Base-by-base conservation (phyloP, 192 early-diverging fungal species). In the Coemansia sp. region DNA sequence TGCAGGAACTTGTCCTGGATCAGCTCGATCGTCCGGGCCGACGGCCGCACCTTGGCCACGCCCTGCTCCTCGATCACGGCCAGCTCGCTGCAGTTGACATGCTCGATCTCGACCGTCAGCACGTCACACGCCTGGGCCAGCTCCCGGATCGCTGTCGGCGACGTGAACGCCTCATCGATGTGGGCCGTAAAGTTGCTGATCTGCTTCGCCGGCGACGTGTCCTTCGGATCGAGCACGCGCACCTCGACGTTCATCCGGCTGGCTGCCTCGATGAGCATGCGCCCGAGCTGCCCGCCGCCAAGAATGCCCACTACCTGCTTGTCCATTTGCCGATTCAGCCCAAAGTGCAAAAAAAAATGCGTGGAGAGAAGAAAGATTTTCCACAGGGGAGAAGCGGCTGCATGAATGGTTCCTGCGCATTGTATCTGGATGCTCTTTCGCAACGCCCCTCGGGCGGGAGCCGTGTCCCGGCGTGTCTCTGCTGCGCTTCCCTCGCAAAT, bases 101-200 rank as follows among this genome's bases (percentile, higher is more conserved):
- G 96, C 76, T 99, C 96, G 33, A 99, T 99, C 71, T 99, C 94
- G n/a, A 92, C 84, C 0, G 96, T 99, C 21, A 98, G 78, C 14
- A 96, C 81, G 60, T 90, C 81, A 32, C 81, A 85, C 19, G 78
- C 54, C 11, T 55, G 33, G 14, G 94, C 91, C 13, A 99, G 78
- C 44, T 84, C 75, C 36, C 63, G 66, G 57, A 99, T 92, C 39
- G 83, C 80, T 34, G 52, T 65, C 0, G 83, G 65, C 51, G 94
- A 88, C 27, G 82, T 83, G 57, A 99, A 99, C n/a, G 75, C 79
- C 35, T 92, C 92, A 16, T 80, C 69, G 28, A 94, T 78, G 60
- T 94, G 93, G 50, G 76, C 58, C 16, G 69, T 72, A 49, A 76
- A 64, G 37, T 78, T 61, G 58, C 85, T 83, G 31, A 89, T 75